Evolutionary conservation across 163 green algal genomes (phyloP), one percentile per base, ranked within the genome.

Genomic region (Botryococcus braunii): DNA sequence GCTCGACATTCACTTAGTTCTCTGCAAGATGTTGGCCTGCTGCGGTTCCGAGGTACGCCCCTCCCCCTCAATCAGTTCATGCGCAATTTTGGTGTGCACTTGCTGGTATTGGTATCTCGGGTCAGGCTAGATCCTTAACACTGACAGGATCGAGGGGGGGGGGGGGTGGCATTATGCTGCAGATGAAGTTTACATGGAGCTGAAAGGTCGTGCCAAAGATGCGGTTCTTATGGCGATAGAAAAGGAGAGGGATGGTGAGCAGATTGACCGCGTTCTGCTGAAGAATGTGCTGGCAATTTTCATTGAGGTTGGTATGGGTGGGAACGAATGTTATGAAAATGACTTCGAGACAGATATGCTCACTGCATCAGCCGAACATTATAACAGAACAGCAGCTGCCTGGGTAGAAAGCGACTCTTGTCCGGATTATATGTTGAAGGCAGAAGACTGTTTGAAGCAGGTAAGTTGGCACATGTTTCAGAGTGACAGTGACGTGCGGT

Each of bases 291-390:
- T 98, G 68, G 57, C 7, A 17, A 67, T 73, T 36, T 69, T 65
- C 37, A 70, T 86, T 49, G 76, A 85, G 76, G 84, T 94, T 57
- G 93, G 94, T 67, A 96, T 96, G 93, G 79, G 84, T 49, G 71
- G 62, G 69, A 92, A 97, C 84, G 87, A 95, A 11, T 78, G 70
- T 65, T 99, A 99, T 72, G 86, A 97, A 77, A 66, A 72, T 4
- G 93, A 98, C 84, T 97, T 99, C 81, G 93, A 99, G 85, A 75
- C 82, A 62, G 52, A 76, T 23, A 77, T 99, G 77, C 78, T 99
- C 4, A 66, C 72, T 2, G 80, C 86, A 29, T 95, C 92, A 0
- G 74, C 73, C 35, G 66, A 79, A 8, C 96, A 91, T 77, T 99
- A 97, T 83, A 78, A 78, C 38, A 74, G 83, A 48, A 92, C 87